phyloP scores from a whole-genome alignment of 2,329 filamentous ascomycete genomes.

The Trichoderma sp. region DNA sequence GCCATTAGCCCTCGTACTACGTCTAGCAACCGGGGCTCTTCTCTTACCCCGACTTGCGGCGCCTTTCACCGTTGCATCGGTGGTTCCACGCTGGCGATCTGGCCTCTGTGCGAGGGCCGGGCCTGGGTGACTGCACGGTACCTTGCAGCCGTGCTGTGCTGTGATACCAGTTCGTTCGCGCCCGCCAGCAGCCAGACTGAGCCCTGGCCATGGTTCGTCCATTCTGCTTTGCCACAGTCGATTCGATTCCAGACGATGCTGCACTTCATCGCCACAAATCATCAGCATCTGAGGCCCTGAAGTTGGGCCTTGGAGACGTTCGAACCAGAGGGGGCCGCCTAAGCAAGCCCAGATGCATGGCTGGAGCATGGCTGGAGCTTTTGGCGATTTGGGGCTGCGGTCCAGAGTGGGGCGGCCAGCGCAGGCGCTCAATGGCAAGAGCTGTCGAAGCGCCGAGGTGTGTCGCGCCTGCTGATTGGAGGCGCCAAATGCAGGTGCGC shows the following conservation, averaged over 20 bases:
- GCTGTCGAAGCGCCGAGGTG: slow-evolving; percentile 37
- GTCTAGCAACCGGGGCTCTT: background rate
- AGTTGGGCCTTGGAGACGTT: background rate
- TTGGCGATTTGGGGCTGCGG: slow-evolving; percentile 28
- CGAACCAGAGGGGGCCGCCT: background rate
- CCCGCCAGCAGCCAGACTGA: background rate
- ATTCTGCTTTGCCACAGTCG: background rate
- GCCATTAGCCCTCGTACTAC: background rate
- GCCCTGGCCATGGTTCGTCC: background rate
- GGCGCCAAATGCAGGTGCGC: slow-evolving; percentile 31
- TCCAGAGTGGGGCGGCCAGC: slow-evolving; percentile 32
- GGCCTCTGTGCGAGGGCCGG: slow-evolving; percentile 12
- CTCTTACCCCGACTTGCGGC: slow-evolving; percentile 15
- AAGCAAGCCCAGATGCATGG: slow-evolving; percentile 26
- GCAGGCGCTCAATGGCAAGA: slow-evolving; percentile 35
- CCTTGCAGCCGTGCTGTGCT: slow-evolving; percentile 19
- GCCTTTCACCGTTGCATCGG: slow-evolving; percentile 18
- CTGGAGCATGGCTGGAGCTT: slow-evolving; percentile 36
- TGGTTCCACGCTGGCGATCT: slow-evolving; percentile 24
- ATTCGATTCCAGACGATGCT: background rate
- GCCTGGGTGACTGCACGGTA: slow-evolving; percentile 11
- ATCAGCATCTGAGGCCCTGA: background rate
- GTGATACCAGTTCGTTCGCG: background rate
- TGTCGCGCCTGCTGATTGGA: slow-evolving; percentile 41
- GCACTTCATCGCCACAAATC: background rate